Evolutionary conservation across 2,329 filamentous ascomycete species (phyloP), one percentile per base, ranked within the genome.

Genomic region (Aspergillus eucalypticola): DNA sequence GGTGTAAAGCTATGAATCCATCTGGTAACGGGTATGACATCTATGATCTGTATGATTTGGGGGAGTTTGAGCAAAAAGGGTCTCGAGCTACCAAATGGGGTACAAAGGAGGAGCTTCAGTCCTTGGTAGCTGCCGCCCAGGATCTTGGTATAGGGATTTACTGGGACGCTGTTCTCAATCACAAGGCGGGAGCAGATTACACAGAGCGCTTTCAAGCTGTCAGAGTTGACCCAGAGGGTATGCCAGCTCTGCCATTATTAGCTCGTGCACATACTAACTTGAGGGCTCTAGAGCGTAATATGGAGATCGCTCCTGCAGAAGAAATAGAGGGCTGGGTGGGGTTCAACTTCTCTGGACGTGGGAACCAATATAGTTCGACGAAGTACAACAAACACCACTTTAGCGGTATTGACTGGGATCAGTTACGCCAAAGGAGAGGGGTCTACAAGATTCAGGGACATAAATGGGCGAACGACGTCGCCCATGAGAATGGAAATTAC

Each of bases 61-160:
- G 89, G 32, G 89, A 91, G 69, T 91, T 91, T 66, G 84, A 90
- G 44, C 88, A 90, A 69, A 91, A 91, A 70, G 87, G 86, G 17
- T 72, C 78, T 0, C 76, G 75, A 5, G 76, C 78, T 2, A 91
- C 88, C 1, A 91, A 90, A 79, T 92, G 88, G 88, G 89, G 89
- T 2, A 77, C 79, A 1, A 86, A 85, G 67, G 81, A 84, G 48
- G 87, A 90, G 58, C 76, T 91, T 15, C 64, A 83, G 2, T 76
- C 79, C 17, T 72, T 91, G 51, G 75, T 79, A 2, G 73, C 78
- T 19, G 73, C 76, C 11, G 86, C 87, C 0, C 78, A 82, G 54
- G 75, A 82, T 39, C 65, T 82, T 23, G 83, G 82, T 0, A 78
- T 91, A 8, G 82, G 83, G 0, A 67, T 90, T 0, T 82, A 89